Conservation (phyloP, 75 land plant species). For the Cupressus sempervirens region DNA sequence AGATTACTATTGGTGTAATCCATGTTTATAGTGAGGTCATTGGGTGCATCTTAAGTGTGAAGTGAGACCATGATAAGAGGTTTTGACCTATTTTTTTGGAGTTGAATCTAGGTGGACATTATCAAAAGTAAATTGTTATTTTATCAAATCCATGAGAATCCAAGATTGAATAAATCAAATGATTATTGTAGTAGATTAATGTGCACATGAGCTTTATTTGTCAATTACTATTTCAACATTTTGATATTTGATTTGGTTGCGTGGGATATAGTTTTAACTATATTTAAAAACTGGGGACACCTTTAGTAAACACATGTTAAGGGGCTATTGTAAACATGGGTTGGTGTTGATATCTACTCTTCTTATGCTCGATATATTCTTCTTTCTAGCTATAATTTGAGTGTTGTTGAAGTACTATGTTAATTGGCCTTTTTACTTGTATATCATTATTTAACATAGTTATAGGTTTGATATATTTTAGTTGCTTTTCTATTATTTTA, state of each 20-base stretch:
- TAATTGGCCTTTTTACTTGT: background rate
- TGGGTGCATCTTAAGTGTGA: background rate
- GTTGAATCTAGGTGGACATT: background rate
- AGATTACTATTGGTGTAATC: background rate
- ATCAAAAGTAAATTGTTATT: too few species aligned
- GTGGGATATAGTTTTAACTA: too few species aligned
- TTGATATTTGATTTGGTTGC: background rate
- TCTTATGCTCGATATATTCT: background rate
- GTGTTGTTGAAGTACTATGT: background rate
- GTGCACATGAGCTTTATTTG: background rate
- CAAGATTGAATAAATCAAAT: background rate
- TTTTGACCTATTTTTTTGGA: background rate
- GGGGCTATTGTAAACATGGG: background rate
- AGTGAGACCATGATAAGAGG: background rate
- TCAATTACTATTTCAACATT: background rate
- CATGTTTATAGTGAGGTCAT: background rate
- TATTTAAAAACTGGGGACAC: background rate
- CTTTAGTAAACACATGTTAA: background rate
- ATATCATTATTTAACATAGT: background rate
- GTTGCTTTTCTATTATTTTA: background rate
- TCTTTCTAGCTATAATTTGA: background rate
- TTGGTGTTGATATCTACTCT: background rate
- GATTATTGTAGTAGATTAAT: background rate
- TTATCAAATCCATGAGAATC: too few species aligned
- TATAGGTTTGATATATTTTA: background rate